A percentile compares a stretch with the other conserved stretches of the same genome.
Evolutionary conservation across 106 monocot genomes (phyloP).

Genomic region (Iris macrosiphon): DNA sequence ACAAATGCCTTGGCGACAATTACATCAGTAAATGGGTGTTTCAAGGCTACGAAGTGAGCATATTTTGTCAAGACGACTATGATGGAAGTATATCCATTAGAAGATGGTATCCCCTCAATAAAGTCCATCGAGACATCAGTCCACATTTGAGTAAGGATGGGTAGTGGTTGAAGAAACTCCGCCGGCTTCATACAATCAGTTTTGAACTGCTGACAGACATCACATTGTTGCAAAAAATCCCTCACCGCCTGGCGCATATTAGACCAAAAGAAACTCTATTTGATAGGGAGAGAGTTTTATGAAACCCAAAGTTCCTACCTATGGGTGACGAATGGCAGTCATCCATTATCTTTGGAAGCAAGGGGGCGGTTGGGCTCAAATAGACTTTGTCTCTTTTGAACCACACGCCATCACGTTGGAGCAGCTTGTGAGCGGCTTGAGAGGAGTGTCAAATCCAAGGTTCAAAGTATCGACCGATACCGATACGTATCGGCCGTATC

Average conservation of each 20-base stretch:
- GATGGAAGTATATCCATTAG: background rate
- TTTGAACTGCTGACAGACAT: background rate
- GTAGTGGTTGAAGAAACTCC: slow-evolving; percentile 1
- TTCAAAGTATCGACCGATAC: no score
- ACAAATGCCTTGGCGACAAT: background rate
- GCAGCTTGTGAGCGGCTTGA: no score
- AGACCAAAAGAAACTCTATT: background rate
- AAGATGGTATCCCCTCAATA: slow-evolving; percentile 5
- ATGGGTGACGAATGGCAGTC: background rate
- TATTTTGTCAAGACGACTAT: slow-evolving; percentile 9
- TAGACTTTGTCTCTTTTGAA: background rate
- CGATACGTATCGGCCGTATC: no score
- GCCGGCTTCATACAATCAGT: background rate
- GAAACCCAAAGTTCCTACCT: background rate
- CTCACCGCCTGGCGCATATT: background rate
- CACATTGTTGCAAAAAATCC: background rate
- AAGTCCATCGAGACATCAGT: slow-evolving; percentile 12
- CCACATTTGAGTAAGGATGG: slow-evolving; percentile 1
- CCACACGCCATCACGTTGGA: no score
- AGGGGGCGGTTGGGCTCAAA: background rate
- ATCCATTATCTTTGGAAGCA: background rate
- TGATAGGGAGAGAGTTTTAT: background rate
- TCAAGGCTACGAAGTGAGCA: slow-evolving; percentile 7
- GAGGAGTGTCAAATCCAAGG: no score
- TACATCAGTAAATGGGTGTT: slow-evolving; percentile 11